Evolutionary conservation across 2,329 filamentous ascomycete genomes (phyloP).

Genomic region (Chaetomiaceae sp.): DNA sequence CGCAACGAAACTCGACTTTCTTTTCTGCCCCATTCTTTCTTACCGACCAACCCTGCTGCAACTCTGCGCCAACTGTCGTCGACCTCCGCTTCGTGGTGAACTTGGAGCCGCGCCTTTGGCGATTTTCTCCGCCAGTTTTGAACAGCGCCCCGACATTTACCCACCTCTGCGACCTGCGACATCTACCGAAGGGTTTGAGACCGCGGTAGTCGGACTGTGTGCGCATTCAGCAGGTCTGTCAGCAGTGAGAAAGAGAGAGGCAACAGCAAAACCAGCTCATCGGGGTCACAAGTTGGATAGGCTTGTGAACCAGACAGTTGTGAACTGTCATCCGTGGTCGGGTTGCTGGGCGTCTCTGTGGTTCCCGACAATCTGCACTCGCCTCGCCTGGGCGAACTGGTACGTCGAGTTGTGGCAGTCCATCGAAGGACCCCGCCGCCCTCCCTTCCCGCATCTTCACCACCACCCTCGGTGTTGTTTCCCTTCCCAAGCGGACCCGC

Average conservation of each 20-base stretch:
- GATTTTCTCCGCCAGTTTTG: background rate
- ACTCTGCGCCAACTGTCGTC: constrained; percentile 19
- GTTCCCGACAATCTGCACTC: constrained; percentile 15
- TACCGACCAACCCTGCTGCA: too few relatives aligned
- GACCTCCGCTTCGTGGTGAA: constrained; percentile 12
- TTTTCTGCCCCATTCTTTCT: constrained; percentile 5
- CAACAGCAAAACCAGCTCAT: background rate
- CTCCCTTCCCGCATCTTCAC: background rate
- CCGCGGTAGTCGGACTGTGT: background rate
- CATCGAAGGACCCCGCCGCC: background rate
- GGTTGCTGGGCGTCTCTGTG: constrained; percentile 12
- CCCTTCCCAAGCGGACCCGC: background rate
- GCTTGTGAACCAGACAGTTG: constrained; percentile 9
- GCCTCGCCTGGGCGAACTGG: constrained; percentile 13
- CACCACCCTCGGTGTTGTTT: background rate
- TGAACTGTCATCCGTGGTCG: constrained; percentile 12
- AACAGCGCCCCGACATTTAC: background rate
- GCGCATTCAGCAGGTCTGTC: background rate
- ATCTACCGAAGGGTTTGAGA: background rate
- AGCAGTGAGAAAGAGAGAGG: background rate
- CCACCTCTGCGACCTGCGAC: background rate
- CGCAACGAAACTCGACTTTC: constrained; percentile 4
- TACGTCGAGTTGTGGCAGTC: constrained; percentile 3
- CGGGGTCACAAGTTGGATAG: constrained; percentile 3
- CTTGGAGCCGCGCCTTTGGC: constrained; percentile 6